Evolutionary conservation across 805 yeast genomes (phyloP), one percentile per base, ranked within the genome.

Genomic region (Suhomyces vadensis): DNA sequence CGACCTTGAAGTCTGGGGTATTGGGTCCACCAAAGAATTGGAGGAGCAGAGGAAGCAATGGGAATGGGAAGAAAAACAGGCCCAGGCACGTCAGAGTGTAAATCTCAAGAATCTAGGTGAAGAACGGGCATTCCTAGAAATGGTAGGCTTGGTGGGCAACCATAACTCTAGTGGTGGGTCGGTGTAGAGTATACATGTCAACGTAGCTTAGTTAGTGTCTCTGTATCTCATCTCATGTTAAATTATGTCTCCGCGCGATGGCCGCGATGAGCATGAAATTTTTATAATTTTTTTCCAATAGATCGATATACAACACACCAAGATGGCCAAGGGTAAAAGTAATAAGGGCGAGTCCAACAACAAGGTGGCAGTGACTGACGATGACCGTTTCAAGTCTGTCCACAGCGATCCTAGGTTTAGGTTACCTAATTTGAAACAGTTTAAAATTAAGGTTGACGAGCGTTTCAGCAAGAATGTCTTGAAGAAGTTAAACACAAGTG

Each of bases 41-140:
- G 83, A 77, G 23, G 91, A 85, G 49, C 97, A 91, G 64, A 70
- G 75, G 37, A 79, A 78, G 54, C 77, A 78, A 47, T 86, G 96
- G 94, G 90, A 84, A 54, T 90, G 97, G 97, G 97, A 92, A 58
- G 85, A 84, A 57, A 72, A 81, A 39, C 96, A 89, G 59, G 95
- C 95, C 0, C 77, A 81, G 53, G 83, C 89, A 27, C 72, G 97
- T 41, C 85, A 84, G 54, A 73, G 78, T 22, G 77, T 90, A 2
- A 88, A 90, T 56, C 52, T 83, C 24, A 73, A 77, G 41, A 78
- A 76, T 44, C 58, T 85, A 52, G 86, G 87, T 1, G 97, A 91
- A 54, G 96, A 89, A 41, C 65, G 89, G 44, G 95, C 96, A 0
- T 69, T 91, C 38, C 65, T 91, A 49, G 97, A 90, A 53, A 77